These are phyloP conservation scores for Rosellinia necatrix DNA, from an alignment of 2,329 filamentous ascomycete species.

Conservation along the genomic window DNA sequence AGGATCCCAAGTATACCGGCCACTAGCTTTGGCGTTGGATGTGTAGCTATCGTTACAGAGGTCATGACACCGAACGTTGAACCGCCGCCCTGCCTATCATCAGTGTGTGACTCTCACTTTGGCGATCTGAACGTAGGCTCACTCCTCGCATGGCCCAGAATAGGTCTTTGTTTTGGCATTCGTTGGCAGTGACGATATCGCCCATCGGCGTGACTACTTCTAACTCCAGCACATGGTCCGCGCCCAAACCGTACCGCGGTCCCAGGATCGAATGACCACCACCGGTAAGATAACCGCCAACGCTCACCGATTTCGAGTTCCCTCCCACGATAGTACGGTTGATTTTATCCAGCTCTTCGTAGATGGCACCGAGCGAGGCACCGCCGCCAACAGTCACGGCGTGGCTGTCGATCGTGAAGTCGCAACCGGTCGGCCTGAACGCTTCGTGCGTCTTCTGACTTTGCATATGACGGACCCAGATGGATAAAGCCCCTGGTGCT, in stretches of 20 bases:
- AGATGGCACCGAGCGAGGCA: constrained; percentile 54
- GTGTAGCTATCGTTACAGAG: constrained; percentile 59
- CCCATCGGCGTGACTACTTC: constrained; percentile 60
- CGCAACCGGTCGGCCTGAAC: constrained; percentile 49
- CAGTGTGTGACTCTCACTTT: too few species aligned
- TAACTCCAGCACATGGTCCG: constrained; percentile 64
- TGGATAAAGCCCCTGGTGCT: constrained; percentile 56
- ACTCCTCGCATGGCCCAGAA: constrained; percentile 68
- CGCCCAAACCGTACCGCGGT: constrained; percentile 61
- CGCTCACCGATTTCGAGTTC: constrained; percentile 58
- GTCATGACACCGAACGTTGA: constrained; percentile 65
- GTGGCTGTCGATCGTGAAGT: constrained; percentile 48
- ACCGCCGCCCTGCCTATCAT: constrained; percentile 53
- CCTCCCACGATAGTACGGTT: constrained; percentile 60
- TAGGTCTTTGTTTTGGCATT: constrained; percentile 58
- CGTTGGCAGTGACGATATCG: constrained; percentile 54
- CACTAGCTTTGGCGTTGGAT: constrained; percentile 44
- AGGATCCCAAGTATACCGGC: constrained; percentile 37
- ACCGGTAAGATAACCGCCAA: constrained; percentile 65
- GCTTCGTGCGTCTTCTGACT: constrained; percentile 44
- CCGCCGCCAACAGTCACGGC: constrained; percentile 60
- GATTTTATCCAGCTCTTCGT: constrained; percentile 49
- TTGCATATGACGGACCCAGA: constrained; percentile 58
- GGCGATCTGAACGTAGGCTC: constrained; percentile 31
- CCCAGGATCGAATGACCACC: constrained; percentile 63